Base-by-base conservation (phyloP, 2,329 filamentous ascomycete species). In the Helotiales sp. region DNA sequence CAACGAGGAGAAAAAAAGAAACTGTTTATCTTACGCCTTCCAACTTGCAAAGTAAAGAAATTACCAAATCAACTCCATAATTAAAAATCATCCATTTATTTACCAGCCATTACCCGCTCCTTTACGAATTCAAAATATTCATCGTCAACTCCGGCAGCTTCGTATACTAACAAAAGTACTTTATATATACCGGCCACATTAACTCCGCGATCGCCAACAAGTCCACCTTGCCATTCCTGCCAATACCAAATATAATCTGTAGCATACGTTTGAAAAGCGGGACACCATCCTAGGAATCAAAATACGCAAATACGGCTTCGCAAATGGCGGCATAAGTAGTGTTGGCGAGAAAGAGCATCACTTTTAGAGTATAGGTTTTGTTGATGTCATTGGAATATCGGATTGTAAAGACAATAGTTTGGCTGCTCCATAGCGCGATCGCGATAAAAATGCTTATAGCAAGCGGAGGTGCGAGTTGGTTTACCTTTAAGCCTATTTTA, bases 81-180 rank as follows among this genome's bases (percentile, higher is more conserved):
- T 50, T 50, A 50, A 50, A 50, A 50, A 8, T 22, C 47, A 40
- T 13, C 10, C 34, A 40, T 22, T n/a, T n/a, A 22, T 50, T 26
- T 10, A 50, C 47, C 13, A 50, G 47, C 17, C 47, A 17, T n/a
- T 52, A 28, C 6, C 10, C 47, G 7, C 47, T 52, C 37, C 37
- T 43, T 26, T 55, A 55, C 28, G 10, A 26, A 49, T 68, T 61
- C 24, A 63, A 52, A 54, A 67, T 64, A 49, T 69, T 55, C 67
- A 71, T 50, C 17, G 65, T 71, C 61, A 70, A 63, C 30, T 71
- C 68, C 28, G 70, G 70, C 64, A 71, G 28, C 45, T 50, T 68
- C 22, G 70, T 71, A 30, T 64, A 71, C 28, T 64, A 58, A 55
- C 61, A 30, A 54, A 70, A 65, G 60, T 71, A 71, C 43, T 65